These are phyloP conservation scores for Fusarium siculi DNA, from an alignment of 2,329 filamentous ascomycete genomes.

Conservation along the genomic window DNA sequence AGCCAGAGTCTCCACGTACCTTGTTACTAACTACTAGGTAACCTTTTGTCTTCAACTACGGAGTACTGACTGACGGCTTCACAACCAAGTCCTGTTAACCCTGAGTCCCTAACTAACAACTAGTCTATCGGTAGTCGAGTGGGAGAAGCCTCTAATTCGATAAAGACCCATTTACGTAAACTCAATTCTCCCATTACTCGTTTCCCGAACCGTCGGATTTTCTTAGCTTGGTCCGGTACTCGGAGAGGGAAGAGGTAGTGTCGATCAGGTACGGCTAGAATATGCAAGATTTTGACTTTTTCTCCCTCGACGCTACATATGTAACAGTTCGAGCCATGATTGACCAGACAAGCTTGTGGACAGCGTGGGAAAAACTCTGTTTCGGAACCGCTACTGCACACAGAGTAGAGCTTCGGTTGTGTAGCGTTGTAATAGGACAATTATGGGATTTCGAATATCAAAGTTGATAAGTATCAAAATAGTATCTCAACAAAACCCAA, in stretches of 20 bases:
- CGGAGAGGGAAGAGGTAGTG: constrained; percentile 12
- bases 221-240: constrained; percentile 18
- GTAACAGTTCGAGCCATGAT: constrained; percentile 5
- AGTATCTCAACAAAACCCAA: constrained; percentile 20
- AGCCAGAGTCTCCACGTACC: background rate
- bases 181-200: constrained; percentile 22
- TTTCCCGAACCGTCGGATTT: background rate
- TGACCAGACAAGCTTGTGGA: constrained; percentile 10
- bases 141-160: constrained; percentile 11
- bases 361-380: constrained; percentile 18
- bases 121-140: background rate
- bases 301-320: background rate
- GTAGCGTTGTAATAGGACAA: background rate
- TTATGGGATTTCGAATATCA: background rate
- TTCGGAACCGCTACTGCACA: background rate
- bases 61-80: constrained; percentile 8
- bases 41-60: constrained; percentile 4
- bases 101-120: constrained; percentile 1
- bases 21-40: background rate
- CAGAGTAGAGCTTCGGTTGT: background rate
- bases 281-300: constrained; percentile 24
- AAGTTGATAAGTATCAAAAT: background rate
- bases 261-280: constrained; percentile 28
- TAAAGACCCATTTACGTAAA: constrained; percentile 22
- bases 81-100: constrained; percentile 1